Percentiles rank a stretch among this genome's conserved stretches.
Evolutionary conservation across 2,329 filamentous ascomycete species (phyloP).

Genomic region (Cephalotrichum gorgonifer): DNA sequence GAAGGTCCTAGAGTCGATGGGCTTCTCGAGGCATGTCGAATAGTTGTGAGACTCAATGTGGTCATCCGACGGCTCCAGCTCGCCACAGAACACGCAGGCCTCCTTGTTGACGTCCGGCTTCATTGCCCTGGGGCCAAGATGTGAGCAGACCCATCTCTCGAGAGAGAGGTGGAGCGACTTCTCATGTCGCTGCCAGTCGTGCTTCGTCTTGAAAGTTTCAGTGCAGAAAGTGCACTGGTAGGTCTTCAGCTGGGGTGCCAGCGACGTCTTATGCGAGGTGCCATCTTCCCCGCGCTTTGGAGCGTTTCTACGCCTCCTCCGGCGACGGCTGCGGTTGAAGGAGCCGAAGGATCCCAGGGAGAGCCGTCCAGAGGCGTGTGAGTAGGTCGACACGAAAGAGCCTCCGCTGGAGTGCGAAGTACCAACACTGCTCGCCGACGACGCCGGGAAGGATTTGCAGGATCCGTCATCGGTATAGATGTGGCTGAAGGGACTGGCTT

Average conservation of each 20-base stretch:
- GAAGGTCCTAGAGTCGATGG: slow-evolving; percentile 50
- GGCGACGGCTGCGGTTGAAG: slow-evolving; percentile 33
- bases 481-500: slow-evolving; percentile 46
- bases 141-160: slow-evolving; percentile 55
- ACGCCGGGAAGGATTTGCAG: slow-evolving; percentile 44
- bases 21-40: slow-evolving; percentile 56
- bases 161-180: slow-evolving; percentile 56
- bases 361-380: slow-evolving; percentile 41
- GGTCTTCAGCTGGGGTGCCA: slow-evolving; percentile 38
- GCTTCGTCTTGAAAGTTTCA: slow-evolving; percentile 56
- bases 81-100: slow-evolving; percentile 50
- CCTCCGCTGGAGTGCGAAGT: slow-evolving; percentile 50
- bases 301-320: slow-evolving; percentile 27
- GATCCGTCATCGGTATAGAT: slow-evolving; percentile 53
- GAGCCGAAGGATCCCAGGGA: slow-evolving; percentile 43
- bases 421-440: slow-evolving; percentile 49
- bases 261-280: slow-evolving; percentile 24
- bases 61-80: slow-evolving; percentile 40
- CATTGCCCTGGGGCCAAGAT: slow-evolving; percentile 42
- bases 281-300: slow-evolving; percentile 7
- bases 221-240: slow-evolving; percentile 62
- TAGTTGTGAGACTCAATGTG: slow-evolving; percentile 52
- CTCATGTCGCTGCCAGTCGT: slow-evolving; percentile 63
- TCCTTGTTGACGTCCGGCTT: slow-evolving; percentile 48
- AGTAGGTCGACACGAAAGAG: slow-evolving; percentile 49